phyloP scores from a whole-genome alignment of 2,329 filamentous ascomycete genomes.

The Pseudocercospora musae region DNA sequence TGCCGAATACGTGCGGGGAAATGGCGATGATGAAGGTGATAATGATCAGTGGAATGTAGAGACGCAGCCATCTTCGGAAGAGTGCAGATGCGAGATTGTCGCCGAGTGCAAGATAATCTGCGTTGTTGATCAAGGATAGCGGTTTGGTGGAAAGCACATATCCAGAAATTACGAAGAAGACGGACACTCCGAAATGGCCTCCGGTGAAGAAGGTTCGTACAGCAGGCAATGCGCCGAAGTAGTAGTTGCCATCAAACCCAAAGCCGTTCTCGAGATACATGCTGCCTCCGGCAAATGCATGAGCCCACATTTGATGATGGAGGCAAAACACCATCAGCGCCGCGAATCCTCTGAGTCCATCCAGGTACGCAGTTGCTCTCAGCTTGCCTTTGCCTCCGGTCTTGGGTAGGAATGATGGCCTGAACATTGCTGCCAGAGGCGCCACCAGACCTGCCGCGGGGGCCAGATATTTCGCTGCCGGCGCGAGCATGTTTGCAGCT shows the following conservation, averaged over 20 bases:
- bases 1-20: slow-evolving; percentile 53
- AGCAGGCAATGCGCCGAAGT: slow-evolving; percentile 54
- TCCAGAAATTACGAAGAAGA: slow-evolving; percentile 53
- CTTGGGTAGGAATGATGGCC: slow-evolving; percentile 19
- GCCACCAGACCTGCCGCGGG: slow-evolving; percentile 16
- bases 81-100: slow-evolving; percentile 49
- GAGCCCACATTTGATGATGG: slow-evolving; percentile 58
- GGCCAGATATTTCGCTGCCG: slow-evolving; percentile 13
- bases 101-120: slow-evolving; percentile 30
- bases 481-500: slow-evolving; percentile 11
- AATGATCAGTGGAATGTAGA: slow-evolving; percentile 52
- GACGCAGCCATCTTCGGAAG: slow-evolving; percentile 51
- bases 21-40: slow-evolving; percentile 55
- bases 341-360: slow-evolving; percentile 65
- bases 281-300: slow-evolving; percentile 32
- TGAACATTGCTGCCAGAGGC: slow-evolving; percentile 16
- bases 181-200: slow-evolving; percentile 57
- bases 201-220: slow-evolving; percentile 60
- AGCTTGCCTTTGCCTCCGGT: slow-evolving; percentile 26
- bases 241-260: slow-evolving; percentile 48
- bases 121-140: slow-evolving; percentile 37
- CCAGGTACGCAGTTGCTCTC: slow-evolving; percentile 58
- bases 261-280: slow-evolving; percentile 22
- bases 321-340: slow-evolving; percentile 64
- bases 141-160: slow-evolving; percentile 52